Base-by-base conservation (phyloP, 1,284 basidiomycete genomes). In the Heterobasidion annosum region DNA sequence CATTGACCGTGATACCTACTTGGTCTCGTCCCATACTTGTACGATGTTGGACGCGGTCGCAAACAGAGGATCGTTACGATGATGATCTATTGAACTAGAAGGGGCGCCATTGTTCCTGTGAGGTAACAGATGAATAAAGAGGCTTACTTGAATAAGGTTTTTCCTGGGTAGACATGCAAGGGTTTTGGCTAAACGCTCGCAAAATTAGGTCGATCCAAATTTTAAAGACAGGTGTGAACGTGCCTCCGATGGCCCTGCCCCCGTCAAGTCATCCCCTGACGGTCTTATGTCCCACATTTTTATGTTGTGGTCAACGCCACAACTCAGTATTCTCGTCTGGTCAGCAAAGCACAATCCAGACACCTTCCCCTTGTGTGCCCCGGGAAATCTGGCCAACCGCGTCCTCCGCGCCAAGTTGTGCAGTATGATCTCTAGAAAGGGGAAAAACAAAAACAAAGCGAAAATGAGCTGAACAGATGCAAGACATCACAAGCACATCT, bases 21-120 rank as follows among this genome's bases (percentile, higher is more conserved):
- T 92, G 48, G 88, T 94, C 70, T 98, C 91, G 64, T 99, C 97
- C 97, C 97, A 99, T 61, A 98, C 79, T 68, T 99, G 96, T 10
- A 99, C 94, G 32, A 83, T 79, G 63, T 88, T 93, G 1, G 93
- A 96, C 1, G 93, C 94, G 0, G 96, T 97, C 0, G 94, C 96
- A 63, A 99, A 99, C 3, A 95, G 68, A 18, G 88, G 79, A 58
- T 93, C 89, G 46, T 81, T 81, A 48, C 88, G 81, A 67, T 98
- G 97, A 65, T 98, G 97, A 62, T 98, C 93, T 71, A 99, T 90
- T 44, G 90, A 89, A 66, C 93, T 95, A 48, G 18, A 47, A 57
- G 53, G 55, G 19, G 33, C 16, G 35, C 34, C 18, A 53, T 46
- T 8, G 49, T 53, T 34, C 40, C 46, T 42, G 25, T 10, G 3